phyloP scores from a whole-genome alignment of 768 basidiomycete genomes.

The Psilocybe azurescens region DNA sequence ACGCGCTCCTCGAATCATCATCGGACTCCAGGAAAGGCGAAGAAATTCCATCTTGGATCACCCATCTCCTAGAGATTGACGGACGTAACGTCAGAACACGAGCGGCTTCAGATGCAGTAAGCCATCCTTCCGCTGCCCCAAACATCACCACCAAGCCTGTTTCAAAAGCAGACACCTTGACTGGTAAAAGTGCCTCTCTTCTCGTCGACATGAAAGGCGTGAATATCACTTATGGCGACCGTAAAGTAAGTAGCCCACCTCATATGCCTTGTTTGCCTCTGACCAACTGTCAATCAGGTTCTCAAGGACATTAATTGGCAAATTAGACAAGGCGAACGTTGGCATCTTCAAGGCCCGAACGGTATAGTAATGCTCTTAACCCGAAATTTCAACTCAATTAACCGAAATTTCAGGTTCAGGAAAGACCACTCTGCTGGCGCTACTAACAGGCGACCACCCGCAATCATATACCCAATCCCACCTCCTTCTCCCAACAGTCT shows the following conservation, averaged over 20 bases:
- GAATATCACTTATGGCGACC: constrained; percentile 71
- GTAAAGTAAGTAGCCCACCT: constrained; percentile 46
- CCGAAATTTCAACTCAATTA: neutral
- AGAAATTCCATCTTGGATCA: constrained; percentile 29
- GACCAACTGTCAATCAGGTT: constrained; percentile 48
- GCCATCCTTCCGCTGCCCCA: neutral
- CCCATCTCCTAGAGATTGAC: constrained; percentile 28
- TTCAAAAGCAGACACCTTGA: constrained; percentile 3
- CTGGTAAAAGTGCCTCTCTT: constrained; percentile 18
- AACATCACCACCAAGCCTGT: neutral
- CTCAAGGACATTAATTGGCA: constrained; percentile 83
- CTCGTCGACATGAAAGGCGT: constrained; percentile 71
- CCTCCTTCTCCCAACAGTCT: constrained; percentile 34
- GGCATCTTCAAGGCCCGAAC: constrained; percentile 91
- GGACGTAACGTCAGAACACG: constrained; percentile 8
- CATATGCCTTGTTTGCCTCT: neutral
- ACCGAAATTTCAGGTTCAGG: constrained; percentile 71
- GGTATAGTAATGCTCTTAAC: constrained; percentile 46
- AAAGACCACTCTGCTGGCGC: constrained; percentile 90
- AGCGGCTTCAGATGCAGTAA: neutral
- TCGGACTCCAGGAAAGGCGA: constrained; percentile 38
- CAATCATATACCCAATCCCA: constrained; percentile 83
- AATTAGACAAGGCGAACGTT: constrained; percentile 80
- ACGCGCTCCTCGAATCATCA: constrained; percentile 61
- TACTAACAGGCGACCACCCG: constrained; percentile 94